A percentile compares a stretch with the other conserved stretches of the same genome.
Evolutionary conservation across 2,329 filamentous ascomycete genomes (phyloP).

Genomic region (Penicillium sp.): DNA sequence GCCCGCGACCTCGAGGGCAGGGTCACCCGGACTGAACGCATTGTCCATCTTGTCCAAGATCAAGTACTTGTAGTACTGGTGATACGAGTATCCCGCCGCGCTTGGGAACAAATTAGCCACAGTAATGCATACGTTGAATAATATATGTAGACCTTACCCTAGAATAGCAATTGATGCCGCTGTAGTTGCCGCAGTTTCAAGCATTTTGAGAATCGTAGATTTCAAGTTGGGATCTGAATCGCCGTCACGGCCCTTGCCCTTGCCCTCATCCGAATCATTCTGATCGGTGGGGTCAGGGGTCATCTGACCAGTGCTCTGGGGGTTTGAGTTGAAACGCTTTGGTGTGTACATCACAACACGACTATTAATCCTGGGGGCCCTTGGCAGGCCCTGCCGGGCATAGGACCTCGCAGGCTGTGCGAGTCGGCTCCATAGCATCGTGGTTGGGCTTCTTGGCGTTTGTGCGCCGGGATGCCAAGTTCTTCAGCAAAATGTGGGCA

Average conservation of each 20-base stretch:
- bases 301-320: constrained; percentile 18
- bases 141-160: constrained; percentile 44
- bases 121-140: not conserved
- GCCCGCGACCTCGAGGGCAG: constrained; percentile 77
- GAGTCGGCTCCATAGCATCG: constrained; percentile 28
- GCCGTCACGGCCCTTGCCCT: constrained; percentile 18
- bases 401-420: constrained; percentile 21
- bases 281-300: constrained; percentile 31
- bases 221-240: constrained; percentile 34
- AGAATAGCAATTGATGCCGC: constrained; percentile 71
- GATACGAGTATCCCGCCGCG: constrained; percentile 71
- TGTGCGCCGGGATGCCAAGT: not conserved
- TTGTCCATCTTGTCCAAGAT: constrained; percentile 90
- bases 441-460: constrained; percentile 7
- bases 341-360: constrained; percentile 12
- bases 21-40: constrained; percentile 89
- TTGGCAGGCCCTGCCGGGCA: constrained; percentile 18
- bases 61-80: constrained; percentile 81
- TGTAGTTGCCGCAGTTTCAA: constrained; percentile 71
- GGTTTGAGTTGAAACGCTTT: constrained; percentile 26
- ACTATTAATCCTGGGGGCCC: constrained; percentile 9
- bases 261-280: constrained; percentile 29
- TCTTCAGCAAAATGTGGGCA: not conserved
- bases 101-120: constrained; percentile 25
- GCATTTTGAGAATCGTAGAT: constrained; percentile 58